phyloP scores from a whole-genome alignment of 1,284 basidiomycete species.

The Cerioporus squamosus region DNA sequence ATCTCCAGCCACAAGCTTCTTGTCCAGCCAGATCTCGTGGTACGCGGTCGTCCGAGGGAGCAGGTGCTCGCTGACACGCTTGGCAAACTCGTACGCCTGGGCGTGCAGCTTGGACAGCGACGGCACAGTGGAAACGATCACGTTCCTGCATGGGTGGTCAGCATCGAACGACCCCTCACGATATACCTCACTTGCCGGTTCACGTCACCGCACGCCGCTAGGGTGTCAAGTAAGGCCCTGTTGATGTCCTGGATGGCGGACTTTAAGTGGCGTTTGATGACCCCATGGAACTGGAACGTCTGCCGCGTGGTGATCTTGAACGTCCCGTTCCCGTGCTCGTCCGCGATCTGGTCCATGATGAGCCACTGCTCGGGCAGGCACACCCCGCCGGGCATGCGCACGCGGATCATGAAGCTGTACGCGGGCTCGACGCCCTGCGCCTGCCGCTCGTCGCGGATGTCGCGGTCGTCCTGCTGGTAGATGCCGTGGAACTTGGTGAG shows the following conservation, averaged over 20 bases:
- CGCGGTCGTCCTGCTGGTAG: constrained; percentile 97
- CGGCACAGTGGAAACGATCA: constrained; percentile 93
- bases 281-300: constrained; percentile 99
- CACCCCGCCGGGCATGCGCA: constrained; percentile 95
- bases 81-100: constrained; percentile 88
- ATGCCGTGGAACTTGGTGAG: constrained; percentile 99
- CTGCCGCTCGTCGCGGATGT: constrained; percentile 96
- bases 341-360: constrained; percentile 93
- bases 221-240: constrained; percentile 88
- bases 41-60: constrained; percentile 93
- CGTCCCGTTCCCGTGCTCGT: constrained; percentile 92
- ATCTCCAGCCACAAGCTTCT: constrained; percentile 91
- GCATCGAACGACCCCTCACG: background rate
- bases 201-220: constrained; percentile 98
- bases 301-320: constrained; percentile 98
- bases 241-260: constrained; percentile 98
- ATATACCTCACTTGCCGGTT: constrained; percentile 66
- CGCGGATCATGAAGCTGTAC: constrained; percentile 99
- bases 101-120: constrained; percentile 84
- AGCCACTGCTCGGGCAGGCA: constrained; percentile 94
- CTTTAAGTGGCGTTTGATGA: constrained; percentile 97
- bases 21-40: constrained; percentile 99
- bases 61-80: constrained; percentile 84
- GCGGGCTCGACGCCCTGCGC: constrained; percentile 95
- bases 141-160: constrained; percentile 61